A percentile compares a stretch with the other conserved stretches of the same genome.
Conservation (phyloP, 139 green algal species). For the Chlorella sp. region DNA sequence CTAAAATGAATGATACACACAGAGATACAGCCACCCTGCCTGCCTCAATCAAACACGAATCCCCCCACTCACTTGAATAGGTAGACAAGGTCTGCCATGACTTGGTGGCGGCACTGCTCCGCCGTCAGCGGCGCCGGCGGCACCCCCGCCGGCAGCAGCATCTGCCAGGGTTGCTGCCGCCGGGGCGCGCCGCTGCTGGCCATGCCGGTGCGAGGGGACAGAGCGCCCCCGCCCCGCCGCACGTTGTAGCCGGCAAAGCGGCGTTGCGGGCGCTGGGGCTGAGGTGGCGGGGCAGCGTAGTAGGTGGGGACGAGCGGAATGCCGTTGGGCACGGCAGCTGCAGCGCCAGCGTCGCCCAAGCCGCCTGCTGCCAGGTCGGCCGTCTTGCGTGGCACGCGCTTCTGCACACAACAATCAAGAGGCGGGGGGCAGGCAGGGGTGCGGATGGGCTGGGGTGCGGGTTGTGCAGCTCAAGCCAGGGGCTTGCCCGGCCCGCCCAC, state of each 20-base stretch:
- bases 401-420: background rate
- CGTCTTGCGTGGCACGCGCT: background rate
- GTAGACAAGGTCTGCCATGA: constrained; percentile 72
- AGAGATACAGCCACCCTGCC: too few relatives aligned
- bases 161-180: constrained; percentile 33
- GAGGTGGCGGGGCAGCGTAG: background rate
- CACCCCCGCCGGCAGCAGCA: constrained; percentile 27
- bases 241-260: constrained; percentile 4
- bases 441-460: background rate
- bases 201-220: background rate
- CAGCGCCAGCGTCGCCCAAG: background rate
- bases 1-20: too few relatives aligned
- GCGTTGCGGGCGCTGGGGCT: constrained; percentile 9
- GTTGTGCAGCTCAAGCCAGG: too few relatives aligned
- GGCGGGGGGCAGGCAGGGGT: background rate
- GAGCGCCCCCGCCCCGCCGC: constrained; percentile 15
- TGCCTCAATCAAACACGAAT: too few relatives aligned
- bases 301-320: background rate
- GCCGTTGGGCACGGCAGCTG: background rate
- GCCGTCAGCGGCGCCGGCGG: background rate
- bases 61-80: constrained; percentile 31
- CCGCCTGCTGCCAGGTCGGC: background rate
- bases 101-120: constrained; percentile 52
- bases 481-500: too few relatives aligned
- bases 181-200: background rate